Conservation (phyloP, 306 rosid genomes). For the Prunus kanzakura region DNA sequence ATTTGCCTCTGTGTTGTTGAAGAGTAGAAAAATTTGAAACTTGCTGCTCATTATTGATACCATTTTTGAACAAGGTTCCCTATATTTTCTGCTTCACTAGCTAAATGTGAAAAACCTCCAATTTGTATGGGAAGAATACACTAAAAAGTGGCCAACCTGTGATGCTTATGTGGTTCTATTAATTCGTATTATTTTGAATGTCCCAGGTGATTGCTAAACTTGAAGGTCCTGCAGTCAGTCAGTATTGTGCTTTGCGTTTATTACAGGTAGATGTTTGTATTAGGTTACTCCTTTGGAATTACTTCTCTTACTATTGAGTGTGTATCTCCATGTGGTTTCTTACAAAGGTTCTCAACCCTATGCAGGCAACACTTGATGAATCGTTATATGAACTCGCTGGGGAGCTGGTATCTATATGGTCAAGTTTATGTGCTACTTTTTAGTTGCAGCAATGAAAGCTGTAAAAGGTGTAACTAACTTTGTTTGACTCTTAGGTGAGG, state of each 20-base stretch:
- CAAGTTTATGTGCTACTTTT: constrained; percentile 7
- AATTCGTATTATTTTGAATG: constrained; percentile 27
- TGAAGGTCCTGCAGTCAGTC: constrained; percentile 97
- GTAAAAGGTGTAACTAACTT: constrained; percentile 16
- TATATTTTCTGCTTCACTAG: background rate
- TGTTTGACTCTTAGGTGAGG: constrained; percentile 66
- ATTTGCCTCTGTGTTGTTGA: background rate
- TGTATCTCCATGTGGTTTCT: constrained; percentile 1
- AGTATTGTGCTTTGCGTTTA: constrained; percentile 86
- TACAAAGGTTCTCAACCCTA: constrained; percentile 25
- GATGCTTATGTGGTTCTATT: background rate
- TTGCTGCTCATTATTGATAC: background rate
- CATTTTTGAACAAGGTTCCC: background rate
- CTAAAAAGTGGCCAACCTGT: background rate
- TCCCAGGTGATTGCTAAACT: constrained; percentile 94
- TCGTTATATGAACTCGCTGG: constrained; percentile 98
- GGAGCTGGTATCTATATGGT: constrained; percentile 65
- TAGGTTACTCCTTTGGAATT: background rate
- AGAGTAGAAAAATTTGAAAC: constrained; percentile 5
- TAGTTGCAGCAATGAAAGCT: constrained; percentile 13
- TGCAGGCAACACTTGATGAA: constrained; percentile 95
- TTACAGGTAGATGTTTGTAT: constrained; percentile 55
- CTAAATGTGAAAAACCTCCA: background rate
- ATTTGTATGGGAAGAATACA: background rate
- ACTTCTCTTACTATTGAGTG: background rate